Evolutionary conservation across 2,329 filamentous ascomycete genomes (phyloP).

Genomic region (Ophiostoma sp.): DNA sequence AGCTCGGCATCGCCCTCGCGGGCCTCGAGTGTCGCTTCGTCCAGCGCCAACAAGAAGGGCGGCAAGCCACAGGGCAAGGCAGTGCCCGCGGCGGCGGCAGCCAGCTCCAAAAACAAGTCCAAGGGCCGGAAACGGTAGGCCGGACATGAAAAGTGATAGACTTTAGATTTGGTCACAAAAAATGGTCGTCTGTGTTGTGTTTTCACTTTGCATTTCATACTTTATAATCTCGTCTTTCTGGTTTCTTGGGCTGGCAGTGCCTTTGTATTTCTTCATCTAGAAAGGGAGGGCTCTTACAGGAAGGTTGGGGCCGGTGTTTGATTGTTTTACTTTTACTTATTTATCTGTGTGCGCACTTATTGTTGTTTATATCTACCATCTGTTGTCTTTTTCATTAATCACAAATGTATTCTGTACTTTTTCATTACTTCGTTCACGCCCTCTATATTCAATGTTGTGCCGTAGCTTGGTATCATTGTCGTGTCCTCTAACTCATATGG

Average conservation of each 20-base stretch:
- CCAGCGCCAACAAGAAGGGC: slow-evolving; percentile 48
- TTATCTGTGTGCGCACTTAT: background rate
- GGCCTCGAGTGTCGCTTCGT: slow-evolving; percentile 84
- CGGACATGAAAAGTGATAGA: background rate
- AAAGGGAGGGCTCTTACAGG: slow-evolving; percentile 7
- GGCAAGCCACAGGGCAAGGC: slow-evolving; percentile 45
- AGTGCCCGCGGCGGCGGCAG: background rate
- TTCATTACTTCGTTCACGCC: background rate
- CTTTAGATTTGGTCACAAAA: background rate
- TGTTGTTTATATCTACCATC: background rate
- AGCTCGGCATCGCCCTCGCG: slow-evolving; percentile 77
- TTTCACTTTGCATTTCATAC: background rate
- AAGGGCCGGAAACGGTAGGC: slow-evolving; percentile 30
- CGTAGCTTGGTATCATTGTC: background rate
- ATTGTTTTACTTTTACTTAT: background rate
- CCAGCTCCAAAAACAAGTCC: slow-evolving; percentile 29
- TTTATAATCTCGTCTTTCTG: background rate
- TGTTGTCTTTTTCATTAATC: background rate
- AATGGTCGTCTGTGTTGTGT: background rate
- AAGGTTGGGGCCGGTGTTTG: slow-evolving; percentile 14
- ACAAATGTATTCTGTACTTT: background rate
- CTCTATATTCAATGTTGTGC: background rate
- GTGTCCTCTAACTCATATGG: background rate
- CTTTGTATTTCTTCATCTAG: slow-evolving; percentile 7
- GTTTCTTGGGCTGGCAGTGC: background rate